Evolutionary conservation across 2,329 filamentous ascomycete genomes (phyloP).

Genomic region (Penicillium sumatraense): DNA sequence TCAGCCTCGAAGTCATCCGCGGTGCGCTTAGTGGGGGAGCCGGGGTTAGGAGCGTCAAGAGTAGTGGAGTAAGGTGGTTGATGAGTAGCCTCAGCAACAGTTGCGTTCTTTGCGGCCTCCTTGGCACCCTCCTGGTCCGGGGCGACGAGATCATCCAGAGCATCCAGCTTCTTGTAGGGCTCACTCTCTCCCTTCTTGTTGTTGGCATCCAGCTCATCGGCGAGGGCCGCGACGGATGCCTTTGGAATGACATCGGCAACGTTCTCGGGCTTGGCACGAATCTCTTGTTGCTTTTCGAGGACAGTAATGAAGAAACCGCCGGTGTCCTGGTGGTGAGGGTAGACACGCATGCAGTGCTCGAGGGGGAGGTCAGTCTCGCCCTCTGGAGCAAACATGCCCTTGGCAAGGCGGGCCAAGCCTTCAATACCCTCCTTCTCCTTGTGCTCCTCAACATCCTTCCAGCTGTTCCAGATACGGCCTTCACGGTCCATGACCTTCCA

Average conservation of each 20-base stretch:
- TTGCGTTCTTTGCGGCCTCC: constrained; percentile 39
- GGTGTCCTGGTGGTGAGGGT: constrained; percentile 93
- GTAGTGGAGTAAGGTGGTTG: constrained; percentile 40
- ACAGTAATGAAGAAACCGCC: constrained; percentile 98
- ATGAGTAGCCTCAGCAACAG: constrained; percentile 39
- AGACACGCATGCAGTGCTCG: constrained; percentile 90
- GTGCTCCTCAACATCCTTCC: constrained; percentile 77
- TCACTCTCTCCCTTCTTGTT: constrained; percentile 36
- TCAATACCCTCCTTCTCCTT: constrained; percentile 65
- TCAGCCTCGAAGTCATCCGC: constrained; percentile 41
- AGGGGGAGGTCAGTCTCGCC: constrained; percentile 70
- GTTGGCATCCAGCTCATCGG: constrained; percentile 40
- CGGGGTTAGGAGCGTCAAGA: constrained; percentile 25
- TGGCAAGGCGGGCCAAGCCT: constrained; percentile 70
- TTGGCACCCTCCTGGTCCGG: constrained; percentile 32
- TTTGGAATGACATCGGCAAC: constrained; percentile 40
- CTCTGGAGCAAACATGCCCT: constrained; percentile 81
- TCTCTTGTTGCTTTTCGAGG: constrained; percentile 86
- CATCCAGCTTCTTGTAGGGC: constrained; percentile 42
- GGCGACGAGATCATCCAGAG: constrained; percentile 45
- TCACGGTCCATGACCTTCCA: constrained; percentile 94
- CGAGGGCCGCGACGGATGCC: constrained; percentile 43
- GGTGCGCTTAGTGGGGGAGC: constrained; percentile 37
- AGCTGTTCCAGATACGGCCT: constrained; percentile 77
- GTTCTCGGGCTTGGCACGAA: constrained; percentile 75